Conservation (phyloP, 192 early-diverging fungal genomes). For the Spizellomyces punctatus region DNA sequence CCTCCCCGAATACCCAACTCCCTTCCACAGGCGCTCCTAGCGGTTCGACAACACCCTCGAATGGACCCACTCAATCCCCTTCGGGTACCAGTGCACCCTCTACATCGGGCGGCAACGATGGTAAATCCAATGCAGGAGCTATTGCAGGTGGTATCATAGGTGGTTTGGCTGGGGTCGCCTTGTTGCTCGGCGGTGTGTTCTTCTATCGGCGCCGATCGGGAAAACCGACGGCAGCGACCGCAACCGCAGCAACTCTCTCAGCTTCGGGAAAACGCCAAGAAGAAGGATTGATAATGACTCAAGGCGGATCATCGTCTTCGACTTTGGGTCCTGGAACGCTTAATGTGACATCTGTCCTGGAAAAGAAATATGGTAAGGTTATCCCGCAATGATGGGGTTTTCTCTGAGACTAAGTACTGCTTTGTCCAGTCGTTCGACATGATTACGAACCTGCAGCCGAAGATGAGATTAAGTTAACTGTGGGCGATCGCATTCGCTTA, state of each 20-base stretch:
- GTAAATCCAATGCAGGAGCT: slow-evolving; percentile 15
- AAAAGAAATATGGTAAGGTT: slow-evolving; percentile 31
- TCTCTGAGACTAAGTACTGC: not conserved
- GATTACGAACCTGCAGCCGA: slow-evolving; percentile 35
- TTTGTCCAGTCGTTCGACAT: slow-evolving; percentile 22
- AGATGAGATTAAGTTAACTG: slow-evolving; percentile 33
- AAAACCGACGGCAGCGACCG: not conserved
- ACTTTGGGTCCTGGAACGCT: slow-evolving; percentile 6
- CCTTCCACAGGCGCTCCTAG: slow-evolving; percentile 4
- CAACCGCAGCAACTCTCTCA: not conserved
- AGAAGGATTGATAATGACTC: slow-evolving; percentile 5
- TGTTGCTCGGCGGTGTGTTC: slow-evolving; percentile 12
- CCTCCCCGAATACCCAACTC: not conserved
- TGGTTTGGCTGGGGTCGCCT: slow-evolving; percentile 15
- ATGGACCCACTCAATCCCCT: not conserved
- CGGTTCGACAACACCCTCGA: no score
- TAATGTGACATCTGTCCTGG: slow-evolving; percentile 29
- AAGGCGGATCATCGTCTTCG: slow-evolving; percentile 13
- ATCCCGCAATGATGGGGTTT: not conserved
- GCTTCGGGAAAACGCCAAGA: slow-evolving; percentile 19
- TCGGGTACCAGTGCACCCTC: not conserved
- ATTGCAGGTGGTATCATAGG: slow-evolving; percentile 29
- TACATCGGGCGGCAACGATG: slow-evolving; percentile 2
- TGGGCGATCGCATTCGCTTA: slow-evolving; percentile 32
- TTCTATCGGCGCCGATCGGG: slow-evolving; percentile 8